Percentiles rank a stretch among this genome's conserved stretches.
These are phyloP conservation scores for Penicillium canescens DNA, from an alignment of 495 filamentous ascomycete genomes.

Conservation along the genomic window DNA sequence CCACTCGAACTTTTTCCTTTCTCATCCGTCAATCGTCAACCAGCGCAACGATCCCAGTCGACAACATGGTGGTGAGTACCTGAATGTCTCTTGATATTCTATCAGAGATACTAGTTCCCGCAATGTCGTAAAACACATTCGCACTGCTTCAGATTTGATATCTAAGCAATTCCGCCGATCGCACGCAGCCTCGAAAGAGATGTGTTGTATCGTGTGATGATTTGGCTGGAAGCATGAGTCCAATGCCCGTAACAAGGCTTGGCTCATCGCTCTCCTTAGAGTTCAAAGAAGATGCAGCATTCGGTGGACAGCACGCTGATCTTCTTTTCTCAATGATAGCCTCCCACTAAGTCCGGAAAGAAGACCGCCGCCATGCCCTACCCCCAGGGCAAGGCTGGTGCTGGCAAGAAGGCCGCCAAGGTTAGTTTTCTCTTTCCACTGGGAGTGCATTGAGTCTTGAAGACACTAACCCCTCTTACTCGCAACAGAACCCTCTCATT, in stretches of 20 bases:
- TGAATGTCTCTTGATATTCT: slow-evolving; percentile 28
- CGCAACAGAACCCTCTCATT: slow-evolving; percentile 91
- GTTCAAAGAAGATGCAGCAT: slow-evolving; percentile 79
- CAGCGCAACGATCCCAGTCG: slow-evolving; percentile 48
- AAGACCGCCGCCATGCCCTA: slow-evolving; percentile 95
- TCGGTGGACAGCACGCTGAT: slow-evolving; percentile 85
- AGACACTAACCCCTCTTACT: slow-evolving; percentile 15
- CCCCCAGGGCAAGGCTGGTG: slow-evolving; percentile 87
- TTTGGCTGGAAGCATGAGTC: slow-evolving; percentile 77
- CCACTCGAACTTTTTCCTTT: slow-evolving; percentile 24
- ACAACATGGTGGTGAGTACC: slow-evolving; percentile 55
- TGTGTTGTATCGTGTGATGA: slow-evolving; percentile 61
- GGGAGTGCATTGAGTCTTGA: slow-evolving; percentile 11
- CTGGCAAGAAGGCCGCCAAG: slow-evolving; percentile 92
- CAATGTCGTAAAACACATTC: slow-evolving; percentile 37
- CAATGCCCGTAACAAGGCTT: slow-evolving; percentile 58
- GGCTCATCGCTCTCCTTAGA: slow-evolving; percentile 76
- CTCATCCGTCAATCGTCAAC: slow-evolving; percentile 43
- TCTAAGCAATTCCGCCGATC: slow-evolving; percentile 46
- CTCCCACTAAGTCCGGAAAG: slow-evolving; percentile 87
- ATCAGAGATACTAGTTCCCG: slow-evolving; percentile 29
- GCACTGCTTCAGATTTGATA: slow-evolving; percentile 34
- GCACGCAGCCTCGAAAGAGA: slow-evolving; percentile 36
- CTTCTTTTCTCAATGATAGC: slow-evolving; percentile 99
- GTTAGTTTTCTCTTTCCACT: slow-evolving; percentile 53